phyloP scores from a whole-genome alignment of 2,329 filamentous ascomycete genomes.

The Epicoccum sorghinum region DNA sequence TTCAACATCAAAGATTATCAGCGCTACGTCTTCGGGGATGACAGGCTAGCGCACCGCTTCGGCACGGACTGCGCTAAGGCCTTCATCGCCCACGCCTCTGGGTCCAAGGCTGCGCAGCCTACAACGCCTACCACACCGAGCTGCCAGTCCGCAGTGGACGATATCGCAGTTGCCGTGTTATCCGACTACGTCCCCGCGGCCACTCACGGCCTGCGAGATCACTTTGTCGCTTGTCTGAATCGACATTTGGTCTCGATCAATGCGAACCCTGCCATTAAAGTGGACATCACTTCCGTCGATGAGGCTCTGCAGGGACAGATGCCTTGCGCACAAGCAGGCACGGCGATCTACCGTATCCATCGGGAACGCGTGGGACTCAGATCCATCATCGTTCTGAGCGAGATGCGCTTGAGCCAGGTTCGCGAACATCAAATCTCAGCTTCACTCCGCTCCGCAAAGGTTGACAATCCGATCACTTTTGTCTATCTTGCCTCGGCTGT shows the following conservation, averaged over 20 bases:
- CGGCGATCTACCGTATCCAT: slow-evolving; percentile 24
- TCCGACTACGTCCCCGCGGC: slow-evolving; percentile 30
- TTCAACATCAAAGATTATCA: slow-evolving; percentile 32
- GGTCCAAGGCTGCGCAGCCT: slow-evolving; percentile 11
- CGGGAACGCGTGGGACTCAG: slow-evolving; percentile 18
- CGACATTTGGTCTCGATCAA: slow-evolving; percentile 27
- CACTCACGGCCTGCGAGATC: slow-evolving; percentile 28
- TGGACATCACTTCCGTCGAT: slow-evolving; percentile 22
- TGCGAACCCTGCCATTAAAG: slow-evolving; percentile 25
- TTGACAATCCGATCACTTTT: slow-evolving; percentile 23
- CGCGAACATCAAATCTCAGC: slow-evolving; percentile 20
- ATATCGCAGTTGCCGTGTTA: slow-evolving; percentile 32
- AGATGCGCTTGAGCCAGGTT: slow-evolving; percentile 24
- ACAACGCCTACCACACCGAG: slow-evolving; percentile 16
- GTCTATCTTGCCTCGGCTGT: slow-evolving; percentile 24
- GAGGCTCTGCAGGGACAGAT: slow-evolving; percentile 2
- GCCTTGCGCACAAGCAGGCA: slow-evolving; percentile 16
- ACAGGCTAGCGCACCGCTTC: slow-evolving; percentile 30
- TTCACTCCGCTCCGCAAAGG: slow-evolving; percentile 16
- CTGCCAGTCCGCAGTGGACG: slow-evolving; percentile 21
- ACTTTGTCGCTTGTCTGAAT: slow-evolving; percentile 33
- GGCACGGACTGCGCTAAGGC: slow-evolving; percentile 36
- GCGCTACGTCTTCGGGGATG: slow-evolving; percentile 34
- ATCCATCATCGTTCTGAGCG: slow-evolving; percentile 23
- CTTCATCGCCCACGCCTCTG: slow-evolving; percentile 23